Conservation (phyloP, 2,329 filamentous ascomycete genomes). For the Trichoderma sp. region DNA sequence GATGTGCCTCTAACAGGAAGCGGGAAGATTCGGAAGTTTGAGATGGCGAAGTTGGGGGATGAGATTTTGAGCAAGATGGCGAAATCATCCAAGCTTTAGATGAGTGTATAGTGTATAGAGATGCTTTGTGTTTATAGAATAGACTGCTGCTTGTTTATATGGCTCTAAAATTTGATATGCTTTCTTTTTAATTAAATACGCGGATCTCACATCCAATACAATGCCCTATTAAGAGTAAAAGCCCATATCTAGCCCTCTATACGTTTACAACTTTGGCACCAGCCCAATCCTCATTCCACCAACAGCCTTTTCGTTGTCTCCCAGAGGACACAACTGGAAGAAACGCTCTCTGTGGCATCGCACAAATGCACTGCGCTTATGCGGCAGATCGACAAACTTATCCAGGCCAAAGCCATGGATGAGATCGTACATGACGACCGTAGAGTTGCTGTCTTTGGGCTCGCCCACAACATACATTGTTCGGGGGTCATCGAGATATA, state of each 20-base stretch:
- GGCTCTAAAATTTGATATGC: neutral
- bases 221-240: neutral
- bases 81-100: conserved; percentile 52
- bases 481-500: conserved; percentile 64
- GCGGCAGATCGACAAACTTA: conserved; percentile 72
- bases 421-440: conserved; percentile 74
- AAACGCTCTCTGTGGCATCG: conserved; percentile 68
- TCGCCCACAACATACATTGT: conserved; percentile 66
- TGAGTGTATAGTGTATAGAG: neutral
- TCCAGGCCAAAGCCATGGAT: conserved; percentile 73
- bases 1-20: conserved; percentile 70
- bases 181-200: neutral
- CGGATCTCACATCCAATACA: neutral
- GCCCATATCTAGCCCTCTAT: neutral
- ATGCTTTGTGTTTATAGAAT: neutral
- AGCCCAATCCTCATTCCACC: conserved; percentile 58
- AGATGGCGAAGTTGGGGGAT: conserved; percentile 61
- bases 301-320: conserved; percentile 59
- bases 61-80: conserved; percentile 56
- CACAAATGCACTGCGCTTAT: conserved; percentile 72
- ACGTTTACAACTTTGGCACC: conserved; percentile 55
- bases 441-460: conserved; percentile 71
- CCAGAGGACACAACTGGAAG: conserved; percentile 68
- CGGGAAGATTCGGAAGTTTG: conserved; percentile 71
- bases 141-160: neutral